A percentile compares a stretch with the other conserved stretches of the same genome.
Evolutionary conservation across 495 filamentous ascomycete genomes (phyloP).

Genomic region (Neurospora sublineolata): DNA sequence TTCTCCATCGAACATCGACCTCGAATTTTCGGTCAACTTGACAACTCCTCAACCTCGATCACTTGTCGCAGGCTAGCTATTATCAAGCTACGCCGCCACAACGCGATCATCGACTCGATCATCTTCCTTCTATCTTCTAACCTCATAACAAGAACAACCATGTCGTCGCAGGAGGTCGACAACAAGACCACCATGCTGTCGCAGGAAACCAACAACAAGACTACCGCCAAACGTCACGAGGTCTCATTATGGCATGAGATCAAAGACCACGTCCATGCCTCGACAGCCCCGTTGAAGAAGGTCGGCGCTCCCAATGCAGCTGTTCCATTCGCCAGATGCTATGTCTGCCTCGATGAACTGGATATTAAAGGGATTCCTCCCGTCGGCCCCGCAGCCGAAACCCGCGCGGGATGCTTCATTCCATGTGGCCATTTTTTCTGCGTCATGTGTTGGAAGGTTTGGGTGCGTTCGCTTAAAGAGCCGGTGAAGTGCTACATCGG

Average conservation of each 20-base stretch:
- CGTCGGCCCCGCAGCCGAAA: neutral
- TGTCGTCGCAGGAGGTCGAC: neutral
- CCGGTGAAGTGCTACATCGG: neutral
- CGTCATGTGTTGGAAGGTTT: neutral
- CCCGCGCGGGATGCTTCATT: neutral
- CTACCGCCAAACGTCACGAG: neutral
- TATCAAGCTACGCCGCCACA: neutral
- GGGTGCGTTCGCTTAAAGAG: neutral
- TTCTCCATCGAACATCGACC: neutral
- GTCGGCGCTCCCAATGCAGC: too few species aligned
- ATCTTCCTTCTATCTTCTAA: neutral
- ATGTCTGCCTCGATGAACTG: neutral
- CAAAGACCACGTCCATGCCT: neutral
- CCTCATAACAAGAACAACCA: neutral
- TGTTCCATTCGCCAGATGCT: neutral
- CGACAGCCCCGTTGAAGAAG: too few species aligned
- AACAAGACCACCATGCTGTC: neutral
- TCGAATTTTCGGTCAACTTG: neutral
- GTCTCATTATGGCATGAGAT: neutral
- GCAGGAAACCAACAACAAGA: neutral
- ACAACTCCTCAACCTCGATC: neutral
- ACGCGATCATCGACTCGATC: neutral
- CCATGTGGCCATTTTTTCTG: neutral
- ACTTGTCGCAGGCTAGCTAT: neutral
- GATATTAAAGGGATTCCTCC: neutral